Conservation (phyloP, 2,329 filamentous ascomycete species). For the Pochonia chlamydosporia region DNA sequence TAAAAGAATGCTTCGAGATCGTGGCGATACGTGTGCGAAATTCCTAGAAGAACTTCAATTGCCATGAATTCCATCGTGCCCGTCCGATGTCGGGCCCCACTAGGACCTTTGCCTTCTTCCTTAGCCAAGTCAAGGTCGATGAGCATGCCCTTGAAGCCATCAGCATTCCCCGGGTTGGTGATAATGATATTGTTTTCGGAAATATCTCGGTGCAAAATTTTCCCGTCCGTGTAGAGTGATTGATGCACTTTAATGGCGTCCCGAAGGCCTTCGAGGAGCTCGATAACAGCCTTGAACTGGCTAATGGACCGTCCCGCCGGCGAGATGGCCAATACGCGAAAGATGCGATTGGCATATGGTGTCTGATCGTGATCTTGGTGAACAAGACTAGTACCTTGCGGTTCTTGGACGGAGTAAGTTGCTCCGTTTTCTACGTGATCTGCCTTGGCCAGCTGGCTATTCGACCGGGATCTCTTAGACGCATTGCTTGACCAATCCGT, state of each 20-base stretch:
- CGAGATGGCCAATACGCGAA: constrained; percentile 8
- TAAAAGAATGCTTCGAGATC: background rate
- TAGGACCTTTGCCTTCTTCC: constrained; percentile 2
- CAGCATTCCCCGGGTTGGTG: background rate
- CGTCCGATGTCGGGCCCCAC: background rate
- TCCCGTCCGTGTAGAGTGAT: background rate
- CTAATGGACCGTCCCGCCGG: constrained; percentile 7
- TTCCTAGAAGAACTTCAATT: background rate
- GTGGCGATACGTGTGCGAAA: background rate
- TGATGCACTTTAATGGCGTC: background rate
- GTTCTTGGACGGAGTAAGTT: background rate
- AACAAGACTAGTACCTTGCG: constrained; percentile 1
- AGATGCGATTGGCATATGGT: constrained; percentile 4
- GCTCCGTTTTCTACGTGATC: background rate
- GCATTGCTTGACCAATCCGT: background rate
- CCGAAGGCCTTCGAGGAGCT: background rate
- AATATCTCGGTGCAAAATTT: constrained; percentile 1
- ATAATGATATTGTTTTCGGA: constrained; percentile 6
- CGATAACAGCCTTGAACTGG: constrained; percentile 1
- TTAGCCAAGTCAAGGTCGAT: constrained; percentile 3
- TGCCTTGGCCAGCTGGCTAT: background rate
- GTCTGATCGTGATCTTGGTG: constrained; percentile 1
- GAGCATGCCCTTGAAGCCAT: background rate
- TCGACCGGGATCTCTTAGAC: background rate
- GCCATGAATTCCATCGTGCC: constrained; percentile 2